Evolutionary conservation across 768 basidiomycete species (phyloP), one percentile per base, ranked within the genome.

Genomic region (Mycena leptocephala): DNA sequence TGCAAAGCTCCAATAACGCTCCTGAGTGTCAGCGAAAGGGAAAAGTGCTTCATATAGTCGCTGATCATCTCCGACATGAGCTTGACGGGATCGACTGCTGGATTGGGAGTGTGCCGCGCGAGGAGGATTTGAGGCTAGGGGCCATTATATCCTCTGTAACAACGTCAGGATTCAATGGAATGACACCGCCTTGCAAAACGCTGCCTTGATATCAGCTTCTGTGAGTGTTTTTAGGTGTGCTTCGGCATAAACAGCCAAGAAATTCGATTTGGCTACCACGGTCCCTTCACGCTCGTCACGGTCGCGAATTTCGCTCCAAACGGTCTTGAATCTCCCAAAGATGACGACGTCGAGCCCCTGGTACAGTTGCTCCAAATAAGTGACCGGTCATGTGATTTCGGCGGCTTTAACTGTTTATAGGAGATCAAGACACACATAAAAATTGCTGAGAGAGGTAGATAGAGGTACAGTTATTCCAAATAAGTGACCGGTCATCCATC

Each of bases 1-100:
- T n/a, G n/a, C n/a, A n/a, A n/a, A n/a, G n/a, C n/a, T n/a, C n/a
- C n/a, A n/a, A n/a, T n/a, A n/a, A n/a, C n/a, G n/a, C n/a, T n/a
- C n/a, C n/a, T n/a, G n/a, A n/a, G n/a, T n/a, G n/a, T n/a, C n/a
- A n/a, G n/a, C n/a, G n/a, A n/a, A n/a, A n/a, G n/a, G n/a, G n/a
- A n/a, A n/a, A n/a, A n/a, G n/a, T n/a, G n/a, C n/a, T 70, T 58
- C 58, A 70, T 2, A 20, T 70, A 70, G n/a, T 70, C 43, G 22
- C 5, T 35, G 56, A 70, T 61, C 68, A 70, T 70, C 13, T 20
- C 33, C 7, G 69, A 11, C 58, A 70, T 70, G 39, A 64, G 4
- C 18, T 28, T 63, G 58, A 72, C 62, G 13, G 71, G 55, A 28
- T 63, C 9, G 48, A 24, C 48, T 51, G 48, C 11, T 9, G 48